These are phyloP conservation scores for Termitomyces sp. DNA, from an alignment of 768 basidiomycete species.

Conservation along the genomic window DNA sequence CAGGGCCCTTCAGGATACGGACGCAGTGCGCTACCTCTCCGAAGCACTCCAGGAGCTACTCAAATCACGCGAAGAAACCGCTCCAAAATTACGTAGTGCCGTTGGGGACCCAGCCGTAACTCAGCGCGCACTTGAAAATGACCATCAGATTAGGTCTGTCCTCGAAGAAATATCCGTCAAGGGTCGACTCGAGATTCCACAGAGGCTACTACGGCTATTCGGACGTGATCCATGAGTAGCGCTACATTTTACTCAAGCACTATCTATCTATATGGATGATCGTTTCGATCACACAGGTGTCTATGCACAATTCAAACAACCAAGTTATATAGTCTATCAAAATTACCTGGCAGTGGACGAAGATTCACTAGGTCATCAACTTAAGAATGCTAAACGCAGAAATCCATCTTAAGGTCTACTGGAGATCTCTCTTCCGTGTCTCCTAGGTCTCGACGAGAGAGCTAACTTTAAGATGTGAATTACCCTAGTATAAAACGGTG, in stretches of 20 bases:
- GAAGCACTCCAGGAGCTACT: conserved; percentile 3
- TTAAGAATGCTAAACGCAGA: too few relatives aligned
- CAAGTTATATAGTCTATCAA: not conserved
- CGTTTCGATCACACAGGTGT: not conserved
- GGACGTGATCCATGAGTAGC: not conserved
- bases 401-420: too few relatives aligned
- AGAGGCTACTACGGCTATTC: conserved; percentile 3
- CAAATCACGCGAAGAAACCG: conserved; percentile 4
- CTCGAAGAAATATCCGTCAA: not conserved
- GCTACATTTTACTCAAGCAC: not conserved
- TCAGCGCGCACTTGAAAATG: conserved; percentile 3
- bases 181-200: conserved; percentile 5
- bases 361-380: too few relatives aligned
- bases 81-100: conserved; percentile 1
- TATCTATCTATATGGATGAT: too few relatives aligned
- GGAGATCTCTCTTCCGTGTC: too few relatives aligned
- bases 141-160: conserved; percentile 3
- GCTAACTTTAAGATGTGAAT: too few relatives aligned
- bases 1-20: conserved; percentile 4
- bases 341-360: not conserved
- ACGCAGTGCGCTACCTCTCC: conserved; percentile 5
- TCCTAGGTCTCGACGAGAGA: too few relatives aligned
- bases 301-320: not conserved
- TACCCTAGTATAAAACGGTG: too few relatives aligned
- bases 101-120: not conserved